These are phyloP conservation scores for Adansonia grandidieri DNA, from an alignment of 441 rosid genomes.

Conservation along the genomic window DNA sequence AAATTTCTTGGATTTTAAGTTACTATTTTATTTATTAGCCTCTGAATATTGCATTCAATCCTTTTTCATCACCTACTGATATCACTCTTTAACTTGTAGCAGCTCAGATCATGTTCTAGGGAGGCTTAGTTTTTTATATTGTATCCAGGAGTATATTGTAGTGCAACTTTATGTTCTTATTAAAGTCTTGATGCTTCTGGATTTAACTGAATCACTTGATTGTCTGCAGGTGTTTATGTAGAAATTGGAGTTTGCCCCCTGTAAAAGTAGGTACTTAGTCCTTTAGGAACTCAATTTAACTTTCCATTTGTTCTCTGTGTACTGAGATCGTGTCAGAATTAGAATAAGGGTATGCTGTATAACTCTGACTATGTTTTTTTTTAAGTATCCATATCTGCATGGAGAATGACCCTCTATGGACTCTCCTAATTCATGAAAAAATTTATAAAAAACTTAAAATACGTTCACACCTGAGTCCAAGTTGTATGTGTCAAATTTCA, in stretches of 20 bases:
- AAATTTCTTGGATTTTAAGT: background rate
- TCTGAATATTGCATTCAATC: background rate
- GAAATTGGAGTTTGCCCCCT: slow-evolving; percentile 6
- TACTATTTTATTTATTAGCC: background rate
- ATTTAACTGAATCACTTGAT: slow-evolving; percentile 28
- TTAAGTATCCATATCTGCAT: too few relatives aligned
- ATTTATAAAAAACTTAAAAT: too few relatives aligned
- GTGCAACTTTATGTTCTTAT: slow-evolving; percentile 17
- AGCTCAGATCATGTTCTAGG: slow-evolving; percentile 19
- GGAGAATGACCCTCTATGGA: too few relatives aligned
- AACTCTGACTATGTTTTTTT: too few relatives aligned
- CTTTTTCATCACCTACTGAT: background rate
- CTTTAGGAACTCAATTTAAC: slow-evolving; percentile 7
- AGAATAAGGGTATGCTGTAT: background rate
- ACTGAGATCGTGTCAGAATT: background rate
- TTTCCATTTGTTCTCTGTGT: background rate
- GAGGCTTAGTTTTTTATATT: background rate
- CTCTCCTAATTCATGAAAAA: too few relatives aligned
- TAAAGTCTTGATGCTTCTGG: slow-evolving; percentile 11
- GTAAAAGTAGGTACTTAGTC: slow-evolving; percentile 2
- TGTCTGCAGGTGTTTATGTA: slow-evolving; percentile 15
- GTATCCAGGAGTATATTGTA: background rate
- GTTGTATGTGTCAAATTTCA: background rate
- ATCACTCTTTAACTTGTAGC: background rate
- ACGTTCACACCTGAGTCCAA: too few relatives aligned